These are phyloP conservation scores for Chionographis japonica DNA, from an alignment of 106 monocot species.

Conservation along the genomic window DNA sequence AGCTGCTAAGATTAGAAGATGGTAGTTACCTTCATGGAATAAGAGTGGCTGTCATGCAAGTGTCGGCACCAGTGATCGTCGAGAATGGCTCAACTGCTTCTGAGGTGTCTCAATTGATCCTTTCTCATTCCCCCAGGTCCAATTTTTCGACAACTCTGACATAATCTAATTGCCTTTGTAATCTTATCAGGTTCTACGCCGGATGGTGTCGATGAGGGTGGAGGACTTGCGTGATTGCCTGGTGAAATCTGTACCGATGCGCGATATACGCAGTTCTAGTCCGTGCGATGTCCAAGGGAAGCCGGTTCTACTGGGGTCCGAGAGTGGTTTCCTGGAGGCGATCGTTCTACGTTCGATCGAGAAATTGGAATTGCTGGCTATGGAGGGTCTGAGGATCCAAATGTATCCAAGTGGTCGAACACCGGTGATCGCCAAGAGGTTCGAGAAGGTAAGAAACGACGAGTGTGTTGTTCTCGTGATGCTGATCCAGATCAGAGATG, in stretches of 20 bases:
- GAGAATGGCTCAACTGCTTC: constrained; percentile 21
- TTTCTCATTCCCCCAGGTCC: neutral
- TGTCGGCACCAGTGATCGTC: constrained; percentile 20
- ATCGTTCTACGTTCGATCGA: constrained; percentile 17
- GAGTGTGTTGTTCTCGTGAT: constrained; percentile 17
- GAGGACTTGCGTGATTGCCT: constrained; percentile 22
- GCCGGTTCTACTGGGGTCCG: neutral
- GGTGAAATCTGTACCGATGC: constrained; percentile 24
- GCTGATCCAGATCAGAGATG: constrained; percentile 38
- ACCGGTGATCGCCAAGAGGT: neutral
- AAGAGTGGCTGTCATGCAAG: constrained; percentile 21
- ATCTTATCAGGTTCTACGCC: constrained; percentile 18
- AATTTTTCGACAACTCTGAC: neutral
- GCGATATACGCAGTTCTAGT: constrained; percentile 11
- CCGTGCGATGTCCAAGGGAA: neutral
- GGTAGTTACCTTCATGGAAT: constrained; percentile 31
- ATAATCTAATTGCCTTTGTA: neutral
- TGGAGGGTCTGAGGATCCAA: constrained; percentile 37
- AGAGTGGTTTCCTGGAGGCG: constrained; percentile 20
- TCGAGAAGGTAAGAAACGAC: neutral
- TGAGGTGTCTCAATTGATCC: constrained; percentile 8
- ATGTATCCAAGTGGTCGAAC: constrained; percentile 3
- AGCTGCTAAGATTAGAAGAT: constrained; percentile 14
- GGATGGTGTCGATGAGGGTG: constrained; percentile 18
- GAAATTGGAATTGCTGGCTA: constrained; percentile 19